Conservation (phyloP, 1,284 basidiomycete species). For the Ustilago bromivora region DNA sequence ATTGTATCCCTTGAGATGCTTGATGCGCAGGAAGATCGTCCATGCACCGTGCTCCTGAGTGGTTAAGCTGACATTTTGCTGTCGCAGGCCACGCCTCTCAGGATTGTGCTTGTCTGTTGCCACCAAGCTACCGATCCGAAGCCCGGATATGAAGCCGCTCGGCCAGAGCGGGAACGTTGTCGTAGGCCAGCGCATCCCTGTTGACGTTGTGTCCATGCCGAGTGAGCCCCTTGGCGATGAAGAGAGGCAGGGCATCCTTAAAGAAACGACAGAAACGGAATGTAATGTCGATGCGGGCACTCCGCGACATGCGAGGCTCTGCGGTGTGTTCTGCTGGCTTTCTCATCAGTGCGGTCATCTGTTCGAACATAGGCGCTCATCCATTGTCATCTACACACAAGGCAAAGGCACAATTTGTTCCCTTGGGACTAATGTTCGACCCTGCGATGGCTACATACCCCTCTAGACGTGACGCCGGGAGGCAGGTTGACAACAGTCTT, state of each 20-base stretch:
- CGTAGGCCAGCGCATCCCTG: slow-evolving; percentile 4
- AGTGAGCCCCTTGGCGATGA: neutral
- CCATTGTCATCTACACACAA: neutral
- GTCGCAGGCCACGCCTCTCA: slow-evolving; percentile 5
- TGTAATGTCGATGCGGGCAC: slow-evolving; percentile 1
- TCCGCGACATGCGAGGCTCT: slow-evolving; percentile 4
- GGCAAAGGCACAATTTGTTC: neutral
- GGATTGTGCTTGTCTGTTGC: slow-evolving; percentile 5
- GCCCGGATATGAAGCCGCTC: slow-evolving; percentile 10
- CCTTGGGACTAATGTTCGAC: neutral
- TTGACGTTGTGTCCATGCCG: neutral
- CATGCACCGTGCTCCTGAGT: slow-evolving; percentile 1
- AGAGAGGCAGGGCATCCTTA: slow-evolving; percentile 7
- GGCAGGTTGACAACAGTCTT: neutral
- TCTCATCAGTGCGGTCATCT: neutral
- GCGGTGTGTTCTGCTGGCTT: neutral
- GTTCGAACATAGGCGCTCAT: neutral
- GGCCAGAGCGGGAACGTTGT: slow-evolving; percentile 10
- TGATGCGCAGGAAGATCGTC: slow-evolving; percentile 2
- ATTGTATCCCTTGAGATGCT: slow-evolving; percentile 15
- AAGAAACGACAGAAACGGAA: neutral
- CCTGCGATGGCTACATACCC: neutral
- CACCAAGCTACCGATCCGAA: neutral
- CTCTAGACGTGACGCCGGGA: neutral
- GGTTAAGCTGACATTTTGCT: slow-evolving; percentile 11